phyloP scores from a whole-genome alignment of 805 yeast genomes.

The Yamadazyma endophytica region DNA sequence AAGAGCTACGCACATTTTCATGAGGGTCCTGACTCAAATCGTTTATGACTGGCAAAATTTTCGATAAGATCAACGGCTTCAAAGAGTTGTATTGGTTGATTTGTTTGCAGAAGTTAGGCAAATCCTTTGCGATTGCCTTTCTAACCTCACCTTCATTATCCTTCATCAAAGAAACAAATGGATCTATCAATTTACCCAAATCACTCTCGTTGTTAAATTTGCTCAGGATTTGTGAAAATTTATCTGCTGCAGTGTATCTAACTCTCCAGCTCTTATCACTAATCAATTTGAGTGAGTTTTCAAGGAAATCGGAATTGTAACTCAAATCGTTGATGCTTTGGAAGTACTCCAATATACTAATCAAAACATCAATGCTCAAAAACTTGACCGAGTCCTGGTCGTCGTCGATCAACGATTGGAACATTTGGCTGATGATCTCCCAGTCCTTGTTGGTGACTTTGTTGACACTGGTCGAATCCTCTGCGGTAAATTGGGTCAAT shows the following conservation, averaged over 20 bases:
- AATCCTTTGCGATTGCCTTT: slow-evolving; percentile 88
- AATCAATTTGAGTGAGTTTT: slow-evolving; percentile 65
- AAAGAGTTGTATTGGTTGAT: slow-evolving; percentile 33
- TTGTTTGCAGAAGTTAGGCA: slow-evolving; percentile 67
- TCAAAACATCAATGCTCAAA: slow-evolving; percentile 80
- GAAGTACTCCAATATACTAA: slow-evolving; percentile 72
- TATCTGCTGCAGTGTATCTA: slow-evolving; percentile 96
- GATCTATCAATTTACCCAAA: slow-evolving; percentile 57
- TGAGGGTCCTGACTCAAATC: slow-evolving; percentile 85
- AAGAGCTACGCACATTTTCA: slow-evolving; percentile 88
- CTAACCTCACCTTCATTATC: slow-evolving; percentile 97
- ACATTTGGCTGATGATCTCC: slow-evolving; percentile 79
- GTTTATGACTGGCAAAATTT: slow-evolving; percentile 79
- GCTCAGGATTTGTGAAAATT: slow-evolving; percentile 69
- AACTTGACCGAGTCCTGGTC: slow-evolving; percentile 94
- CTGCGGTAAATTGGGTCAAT: slow-evolving; percentile 36
- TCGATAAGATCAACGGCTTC: slow-evolving; percentile 52
- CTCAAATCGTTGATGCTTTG: slow-evolving; percentile 52
- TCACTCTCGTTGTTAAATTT: slow-evolving; percentile 58
- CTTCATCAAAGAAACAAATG: slow-evolving; percentile 72
- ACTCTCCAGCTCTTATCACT: slow-evolving; percentile 97
- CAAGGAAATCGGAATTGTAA: slow-evolving; percentile 60
- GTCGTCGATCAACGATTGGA: slow-evolving; percentile 71
- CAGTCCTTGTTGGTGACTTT: slow-evolving; percentile 58
- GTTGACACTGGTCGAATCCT: too few relatives aligned